Conservation (phyloP, 179 eudicot species). For the Camellia oleifera region DNA sequence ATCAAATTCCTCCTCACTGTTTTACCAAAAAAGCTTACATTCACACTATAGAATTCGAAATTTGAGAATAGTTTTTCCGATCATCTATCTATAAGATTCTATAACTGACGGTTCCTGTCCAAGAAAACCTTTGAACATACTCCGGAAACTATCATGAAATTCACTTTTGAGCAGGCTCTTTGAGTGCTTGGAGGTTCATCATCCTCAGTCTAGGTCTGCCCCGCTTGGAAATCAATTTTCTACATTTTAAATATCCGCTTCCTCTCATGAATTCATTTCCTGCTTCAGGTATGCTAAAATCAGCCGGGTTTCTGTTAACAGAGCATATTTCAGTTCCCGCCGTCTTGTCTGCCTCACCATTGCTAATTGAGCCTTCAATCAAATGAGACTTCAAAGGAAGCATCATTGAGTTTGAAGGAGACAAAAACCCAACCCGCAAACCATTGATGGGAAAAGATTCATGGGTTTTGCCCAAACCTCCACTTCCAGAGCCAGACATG, state of each 20-base stretch:
- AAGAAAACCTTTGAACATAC: not conserved
- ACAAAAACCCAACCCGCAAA: not conserved
- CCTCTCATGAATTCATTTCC: conserved; percentile 11
- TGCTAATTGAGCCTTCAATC: not conserved
- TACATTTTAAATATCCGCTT: not conserved
- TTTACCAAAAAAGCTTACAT: not conserved
- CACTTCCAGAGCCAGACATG: conserved; percentile 2
- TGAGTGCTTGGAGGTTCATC: conserved; percentile 14
- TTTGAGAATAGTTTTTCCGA: not conserved
- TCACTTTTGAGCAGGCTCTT: conserved; percentile 15
- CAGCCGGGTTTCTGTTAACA: conserved; percentile 21
- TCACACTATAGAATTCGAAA: not conserved
- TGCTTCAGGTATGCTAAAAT: conserved; percentile 17
- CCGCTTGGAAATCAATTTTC: conserved; percentile 5
- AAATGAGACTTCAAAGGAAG: conserved; percentile 11
- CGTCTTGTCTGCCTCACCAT: conserved; percentile 7
- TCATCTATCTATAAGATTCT: not conserved
- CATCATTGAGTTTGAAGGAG: conserved; percentile 1
- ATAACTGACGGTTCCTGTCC: not conserved
- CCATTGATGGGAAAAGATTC: conserved; percentile 2
- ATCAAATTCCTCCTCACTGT: not conserved
- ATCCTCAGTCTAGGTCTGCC: conserved; percentile 21
- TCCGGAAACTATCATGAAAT: not conserved
- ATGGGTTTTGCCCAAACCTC: conserved; percentile 11
- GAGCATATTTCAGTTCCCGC: conserved; percentile 13